Evolutionary conservation across 768 basidiomycete species (phyloP), one percentile per base, ranked within the genome.

Genomic region (Tricholoma sp.): DNA sequence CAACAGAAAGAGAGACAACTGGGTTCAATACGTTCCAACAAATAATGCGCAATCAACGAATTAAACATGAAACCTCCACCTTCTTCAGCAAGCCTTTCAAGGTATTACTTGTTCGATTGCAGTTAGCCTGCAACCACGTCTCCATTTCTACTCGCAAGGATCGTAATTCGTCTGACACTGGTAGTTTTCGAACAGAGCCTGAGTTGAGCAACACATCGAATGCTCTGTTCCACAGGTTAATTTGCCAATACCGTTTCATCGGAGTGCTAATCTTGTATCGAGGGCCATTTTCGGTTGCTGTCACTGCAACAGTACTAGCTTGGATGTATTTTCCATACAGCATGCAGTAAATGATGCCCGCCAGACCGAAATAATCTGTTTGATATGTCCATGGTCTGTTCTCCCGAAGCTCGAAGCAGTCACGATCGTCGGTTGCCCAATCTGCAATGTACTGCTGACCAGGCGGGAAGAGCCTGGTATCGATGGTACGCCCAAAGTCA

Each of bases 261-360:
- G 88, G 82, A 27, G 86, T 84, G 14, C 82, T 76, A 52, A 94
- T 81, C 76, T 82, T 88, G 74, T 85, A 82, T 57, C 79, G 73
- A 41, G 68, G 66, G 2, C 71, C 69, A 9, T 70, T 71, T 4
- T 71, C 68, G 12, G 64, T 69, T 3, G 68, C 61, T 14, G 73
- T 67, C 2, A 69, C 65, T 29, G 68, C 71, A 47, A 88, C 75
- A 8, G 85, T 78, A 58, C 80, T 79, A 11, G 83, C 83, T 66
- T 94, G 86, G 70, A 99, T 91, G 74, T 98, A 96, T 72, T 93
- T 96, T 22, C 95, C 95, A 67, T 94, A 98, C 29, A 99, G 82
- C 85, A 98, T 86, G 76, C 93, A 97, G 72, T 92, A 97, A 34
- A 94, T 82, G 65, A 98, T 88, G 46, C 94, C 88, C 0, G 92